Conservation (phyloP, 805 yeast species). For the Ogataea nitratoaversa region DNA sequence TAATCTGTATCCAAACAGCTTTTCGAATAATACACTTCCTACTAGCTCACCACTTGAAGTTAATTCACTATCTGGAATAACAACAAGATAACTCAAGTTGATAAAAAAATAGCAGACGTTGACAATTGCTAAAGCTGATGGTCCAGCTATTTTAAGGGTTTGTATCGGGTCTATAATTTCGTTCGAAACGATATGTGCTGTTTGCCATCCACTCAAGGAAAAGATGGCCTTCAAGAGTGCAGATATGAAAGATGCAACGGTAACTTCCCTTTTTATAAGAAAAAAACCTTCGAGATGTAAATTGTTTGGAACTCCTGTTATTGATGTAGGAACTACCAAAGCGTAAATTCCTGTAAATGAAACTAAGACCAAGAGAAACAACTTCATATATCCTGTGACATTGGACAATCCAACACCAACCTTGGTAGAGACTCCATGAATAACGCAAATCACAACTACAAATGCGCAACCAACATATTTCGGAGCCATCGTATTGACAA, state of each 20-base stretch:
- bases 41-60: constrained; percentile 43
- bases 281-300: constrained; percentile 31
- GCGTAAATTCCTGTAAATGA: constrained; percentile 56
- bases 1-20: constrained; percentile 43
- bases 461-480: constrained; percentile 40
- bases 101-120: constrained; percentile 43
- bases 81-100: constrained; percentile 47
- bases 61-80: constrained; percentile 45
- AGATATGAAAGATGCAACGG: constrained; percentile 41
- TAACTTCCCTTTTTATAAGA: constrained; percentile 26
- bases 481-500: constrained; percentile 32
- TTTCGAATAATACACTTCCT: constrained; percentile 50
- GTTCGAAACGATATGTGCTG: constrained; percentile 50
- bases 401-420: constrained; percentile 62
- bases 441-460: constrained; percentile 32
- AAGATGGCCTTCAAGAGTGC: constrained; percentile 50
- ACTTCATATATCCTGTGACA: constrained; percentile 56
- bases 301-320: constrained; percentile 42
- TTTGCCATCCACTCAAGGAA: constrained; percentile 53
- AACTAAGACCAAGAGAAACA: constrained; percentile 50
- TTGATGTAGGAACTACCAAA: constrained; percentile 41
- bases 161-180: constrained; percentile 50
- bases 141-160: constrained; percentile 52
- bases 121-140: constrained; percentile 40
- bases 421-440: constrained; percentile 58